Conservation (phyloP, 345 rosid species). For the Schrenkiella parvula region DNA sequence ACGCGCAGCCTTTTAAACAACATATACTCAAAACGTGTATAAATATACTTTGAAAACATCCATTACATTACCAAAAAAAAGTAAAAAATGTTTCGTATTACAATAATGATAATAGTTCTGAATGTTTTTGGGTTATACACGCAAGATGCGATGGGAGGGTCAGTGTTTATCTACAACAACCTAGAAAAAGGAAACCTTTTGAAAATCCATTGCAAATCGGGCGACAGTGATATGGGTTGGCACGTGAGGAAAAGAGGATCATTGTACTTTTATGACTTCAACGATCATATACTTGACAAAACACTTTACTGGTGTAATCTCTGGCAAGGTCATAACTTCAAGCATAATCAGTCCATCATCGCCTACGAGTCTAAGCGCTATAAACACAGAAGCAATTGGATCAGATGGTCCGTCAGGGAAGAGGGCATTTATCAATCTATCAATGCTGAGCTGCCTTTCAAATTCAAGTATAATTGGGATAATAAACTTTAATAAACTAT, state of each 20-base stretch:
- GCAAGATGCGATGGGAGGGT: slow-evolving; percentile 1
- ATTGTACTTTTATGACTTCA: not conserved
- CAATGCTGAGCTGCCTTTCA: not conserved
- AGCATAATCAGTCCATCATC: not conserved
- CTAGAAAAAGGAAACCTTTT: not conserved
- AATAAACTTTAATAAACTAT: not conserved
- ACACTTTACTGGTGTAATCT: not conserved
- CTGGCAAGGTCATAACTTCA: not conserved
- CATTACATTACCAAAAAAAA: not conserved
- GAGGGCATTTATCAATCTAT: slow-evolving; percentile 2
- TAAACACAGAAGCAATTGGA: not conserved
- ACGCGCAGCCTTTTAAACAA: not conserved
- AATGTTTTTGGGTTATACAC: not conserved
- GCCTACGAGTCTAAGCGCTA: not conserved
- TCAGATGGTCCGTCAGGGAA: not conserved
- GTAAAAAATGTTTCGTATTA: not conserved
- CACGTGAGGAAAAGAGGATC: not conserved
- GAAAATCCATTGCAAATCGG: slow-evolving; percentile 9
- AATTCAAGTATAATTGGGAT: not conserved
- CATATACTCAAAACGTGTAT: not conserved
- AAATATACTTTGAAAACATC: not conserved
- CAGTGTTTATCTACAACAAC: slow-evolving; percentile 9
- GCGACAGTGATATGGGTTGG: not conserved
- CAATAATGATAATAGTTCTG: not conserved
- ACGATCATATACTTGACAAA: not conserved